These are phyloP conservation scores for Exutisphaerella laricina DNA, from an alignment of 2,329 filamentous ascomycete genomes.

Conservation along the genomic window DNA sequence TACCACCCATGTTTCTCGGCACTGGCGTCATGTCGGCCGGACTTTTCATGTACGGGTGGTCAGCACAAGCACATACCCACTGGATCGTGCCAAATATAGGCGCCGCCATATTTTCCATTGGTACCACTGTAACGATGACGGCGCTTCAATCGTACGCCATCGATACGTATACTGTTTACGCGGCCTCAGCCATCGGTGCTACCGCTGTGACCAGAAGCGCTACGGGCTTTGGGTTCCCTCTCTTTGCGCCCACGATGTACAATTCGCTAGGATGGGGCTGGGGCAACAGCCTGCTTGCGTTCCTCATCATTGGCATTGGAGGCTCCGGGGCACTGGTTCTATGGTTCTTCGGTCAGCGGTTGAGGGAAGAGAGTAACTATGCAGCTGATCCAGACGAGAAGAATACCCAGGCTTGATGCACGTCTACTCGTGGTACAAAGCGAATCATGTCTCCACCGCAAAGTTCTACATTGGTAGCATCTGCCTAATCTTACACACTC, in stretches of 20 bases:
- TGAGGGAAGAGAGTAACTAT: no score
- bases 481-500: no score
- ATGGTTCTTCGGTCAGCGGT: no score
- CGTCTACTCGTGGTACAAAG: no score
- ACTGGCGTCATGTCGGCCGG: conserved; percentile 32
- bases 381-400: no score
- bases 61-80: conserved; percentile 25
- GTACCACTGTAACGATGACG: conserved; percentile 5
- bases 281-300: conserved; percentile 8
- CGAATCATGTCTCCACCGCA: no score
- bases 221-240: conserved; percentile 8
- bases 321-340: no score
- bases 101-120: conserved; percentile 2
- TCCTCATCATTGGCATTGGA: no score
- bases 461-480: no score
- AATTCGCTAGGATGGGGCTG: conserved; percentile 5
- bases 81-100: conserved; percentile 28
- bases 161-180: conserved; percentile 12
- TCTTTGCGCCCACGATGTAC: conserved; percentile 11
- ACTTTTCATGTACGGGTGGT: conserved; percentile 41
- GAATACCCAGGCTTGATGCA: no score
- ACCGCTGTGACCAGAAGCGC: conserved; percentile 6
- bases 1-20: neutral
- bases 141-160: conserved; percentile 8
- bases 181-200: conserved; percentile 8